phyloP scores from a whole-genome alignment of 768 basidiomycete genomes.

The Amyloporia xantha region DNA sequence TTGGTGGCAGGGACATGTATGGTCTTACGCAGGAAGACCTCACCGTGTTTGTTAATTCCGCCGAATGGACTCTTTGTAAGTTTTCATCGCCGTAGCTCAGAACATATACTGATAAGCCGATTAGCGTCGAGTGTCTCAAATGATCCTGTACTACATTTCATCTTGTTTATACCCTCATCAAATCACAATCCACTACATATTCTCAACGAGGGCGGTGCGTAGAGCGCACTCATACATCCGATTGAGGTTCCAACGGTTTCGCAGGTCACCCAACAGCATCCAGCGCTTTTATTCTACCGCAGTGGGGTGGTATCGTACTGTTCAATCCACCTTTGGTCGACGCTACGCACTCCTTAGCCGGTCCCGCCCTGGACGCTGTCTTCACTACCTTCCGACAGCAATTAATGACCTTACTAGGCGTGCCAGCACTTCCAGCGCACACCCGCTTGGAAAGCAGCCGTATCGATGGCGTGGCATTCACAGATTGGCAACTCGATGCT shows the following conservation, averaged over 20 bases:
- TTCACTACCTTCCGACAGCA: constrained; percentile 68
- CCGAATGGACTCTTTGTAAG: constrained; percentile 90
- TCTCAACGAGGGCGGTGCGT: constrained; percentile 44
- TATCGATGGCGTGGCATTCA: constrained; percentile 24
- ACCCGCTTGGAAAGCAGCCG: constrained; percentile 25
- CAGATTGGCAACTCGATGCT: constrained; percentile 78
- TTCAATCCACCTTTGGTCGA: constrained; percentile 46
- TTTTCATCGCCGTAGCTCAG: background rate
- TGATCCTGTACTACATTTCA: constrained; percentile 90
- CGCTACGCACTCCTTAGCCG: constrained; percentile 32
- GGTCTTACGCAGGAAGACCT: constrained; percentile 75
- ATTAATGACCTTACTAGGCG: constrained; percentile 74
- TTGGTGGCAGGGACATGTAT: constrained; percentile 34
- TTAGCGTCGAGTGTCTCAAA: constrained; percentile 88
- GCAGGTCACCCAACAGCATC: constrained; percentile 44
- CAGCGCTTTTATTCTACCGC: constrained; percentile 81
- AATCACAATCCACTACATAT: constrained; percentile 66
- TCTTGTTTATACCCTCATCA: constrained; percentile 78
- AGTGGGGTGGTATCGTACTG: constrained; percentile 89
- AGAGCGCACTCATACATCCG: too few species aligned
- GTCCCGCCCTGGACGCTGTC: constrained; percentile 38
- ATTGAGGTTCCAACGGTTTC: background rate
- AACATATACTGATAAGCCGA: background rate
- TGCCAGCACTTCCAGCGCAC: constrained; percentile 51
- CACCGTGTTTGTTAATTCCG: constrained; percentile 92